Evolutionary conservation across 352 stramenopile species (phyloP), one percentile per base, ranked within the genome.

Genomic region (Pythium folliculosum): DNA sequence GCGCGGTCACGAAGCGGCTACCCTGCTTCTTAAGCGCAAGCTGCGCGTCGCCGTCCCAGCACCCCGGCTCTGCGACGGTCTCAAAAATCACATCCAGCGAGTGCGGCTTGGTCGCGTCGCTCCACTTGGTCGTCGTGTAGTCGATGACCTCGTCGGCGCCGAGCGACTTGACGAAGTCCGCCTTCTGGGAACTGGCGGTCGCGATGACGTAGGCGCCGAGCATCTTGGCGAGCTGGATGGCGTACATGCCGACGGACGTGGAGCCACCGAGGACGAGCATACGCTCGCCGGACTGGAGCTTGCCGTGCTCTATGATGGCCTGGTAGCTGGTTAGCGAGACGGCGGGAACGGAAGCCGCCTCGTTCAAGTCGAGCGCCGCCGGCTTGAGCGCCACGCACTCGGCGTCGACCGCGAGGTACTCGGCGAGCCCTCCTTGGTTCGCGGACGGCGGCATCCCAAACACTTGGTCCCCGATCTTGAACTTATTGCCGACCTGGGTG

Each of bases 231-330:
- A 81, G 48, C 45, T 88, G 77, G 6, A 88, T 68, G 3, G 67
- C 80, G 53, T 78, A 75, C 23, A 75, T 71, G 4, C 80, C 80
- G 6, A 72, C 71, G 35, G 65, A 63, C n/a, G 73, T 74, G 32
- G 67, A 77, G 7, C 72, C 79, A 2, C 77, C 79, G 14, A 83
- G 67, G 47, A 88, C 73, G 16, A 85, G 64, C 59, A 85, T 64
- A 17, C 50, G 71, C 32, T 83, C 45, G 17, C 62, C 77, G 19
- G 66, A 54, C 54, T 82, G 58, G 0, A 86, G 57, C 50, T 80
- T 73, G 22, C 64, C 59, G 43, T 78, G 56, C 19, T 81, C 55
- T 25, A 43, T 25, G 5, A 84, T 57, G 6, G 52, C 67, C 30
- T 83, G 76, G 60, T 77, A 77, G 44, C 72, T 78, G 0, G 77